Conservation (phyloP, 495 filamentous ascomycete genomes). For the Mycothermus thermophilus region DNA sequence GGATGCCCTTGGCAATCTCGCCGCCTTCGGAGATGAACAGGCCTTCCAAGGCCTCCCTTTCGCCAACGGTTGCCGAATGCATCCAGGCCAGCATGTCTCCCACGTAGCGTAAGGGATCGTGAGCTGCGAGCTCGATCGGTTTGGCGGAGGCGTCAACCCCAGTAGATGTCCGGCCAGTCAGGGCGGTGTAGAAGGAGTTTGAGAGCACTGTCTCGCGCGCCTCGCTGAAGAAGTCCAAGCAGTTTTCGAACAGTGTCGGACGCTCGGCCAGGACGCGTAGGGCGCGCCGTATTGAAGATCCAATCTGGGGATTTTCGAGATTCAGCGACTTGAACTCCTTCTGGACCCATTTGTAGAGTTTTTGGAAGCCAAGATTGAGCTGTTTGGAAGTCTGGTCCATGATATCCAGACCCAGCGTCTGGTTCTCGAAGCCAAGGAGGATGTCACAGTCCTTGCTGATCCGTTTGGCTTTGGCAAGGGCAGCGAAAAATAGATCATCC, state of each 20-base stretch:
- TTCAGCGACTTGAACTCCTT: constrained; percentile 85
- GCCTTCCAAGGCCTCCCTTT: constrained; percentile 81
- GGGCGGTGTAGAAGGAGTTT: constrained; percentile 78
- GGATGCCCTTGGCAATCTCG: constrained; percentile 72
- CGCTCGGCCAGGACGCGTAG: constrained; percentile 80
- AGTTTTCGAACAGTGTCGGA: constrained; percentile 82
- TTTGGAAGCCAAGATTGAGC: constrained; percentile 87
- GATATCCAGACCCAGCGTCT: constrained; percentile 71
- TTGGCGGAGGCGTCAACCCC: constrained; percentile 46
- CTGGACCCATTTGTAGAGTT: constrained; percentile 89
- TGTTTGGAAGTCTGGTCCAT: constrained; percentile 79
- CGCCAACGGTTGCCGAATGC: constrained; percentile 85
- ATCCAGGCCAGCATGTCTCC: constrained; percentile 98
- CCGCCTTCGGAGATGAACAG: constrained; percentile 88
- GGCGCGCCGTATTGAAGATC: constrained; percentile 67
- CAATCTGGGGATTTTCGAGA: constrained; percentile 89
- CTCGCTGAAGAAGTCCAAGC: constrained; percentile 86
- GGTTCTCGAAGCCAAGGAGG: constrained; percentile 78
- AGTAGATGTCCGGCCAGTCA: constrained; percentile 53
- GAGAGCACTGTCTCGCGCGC: constrained; percentile 77
- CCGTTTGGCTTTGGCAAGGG: constrained; percentile 69
- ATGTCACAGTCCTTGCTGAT: constrained; percentile 81
- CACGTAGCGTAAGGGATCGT: constrained; percentile 83
- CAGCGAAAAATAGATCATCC: constrained; percentile 70
- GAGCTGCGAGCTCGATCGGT: constrained; percentile 85